Evolutionary conservation across 2,329 filamentous ascomycete species (phyloP), one percentile per base, ranked within the genome.

Genomic region (Colletotrichum incanum): DNA sequence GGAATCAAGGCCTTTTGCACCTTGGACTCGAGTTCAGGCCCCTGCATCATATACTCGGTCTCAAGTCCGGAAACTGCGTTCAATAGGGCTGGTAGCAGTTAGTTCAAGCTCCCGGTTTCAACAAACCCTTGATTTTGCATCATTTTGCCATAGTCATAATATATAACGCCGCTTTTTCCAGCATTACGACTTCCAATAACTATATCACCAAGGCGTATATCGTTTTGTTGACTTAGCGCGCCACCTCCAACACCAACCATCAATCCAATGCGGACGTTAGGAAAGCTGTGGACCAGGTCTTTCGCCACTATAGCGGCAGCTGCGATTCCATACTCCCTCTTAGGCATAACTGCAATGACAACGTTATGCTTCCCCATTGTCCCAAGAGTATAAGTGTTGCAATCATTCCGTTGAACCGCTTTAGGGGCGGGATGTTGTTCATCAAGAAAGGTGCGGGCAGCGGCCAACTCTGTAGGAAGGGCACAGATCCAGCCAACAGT

Each of bases 281-380:
- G 67, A 37, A 59, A 73, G 67, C 59, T 65, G 20, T 61, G 67
- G 50, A 61, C 20, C 67, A 56, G 34, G 45, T 71, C 58, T 52
- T 14, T 50, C 3, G 54, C 61, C 2, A 56, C 55, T 16, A 20
- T 71, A 1, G 78, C 77, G 0, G 80, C 79, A n/a, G 74, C 73
- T 1, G 20, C 62, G 1, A 71, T 77, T 0, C 81, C 80, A 50
- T 80, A 80, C 6, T 76, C 64, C 11, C 75, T 77, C 9, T 75
- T 60, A 0, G 80, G 78, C 4, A 81, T 49, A 2, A 63, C 71
- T 3, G 76, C 75, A 28, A 85, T 78, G 14, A 82, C 82, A 6
- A 84, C 73, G 45, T 84, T 81, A 64, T 84, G 81, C 12, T 65
- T 67, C 0, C 77, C 77, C 0, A 83, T 79, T 0, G 50, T 71